Base-by-base conservation (phyloP, 768 basidiomycete species). In the Termitomyces sp. region DNA sequence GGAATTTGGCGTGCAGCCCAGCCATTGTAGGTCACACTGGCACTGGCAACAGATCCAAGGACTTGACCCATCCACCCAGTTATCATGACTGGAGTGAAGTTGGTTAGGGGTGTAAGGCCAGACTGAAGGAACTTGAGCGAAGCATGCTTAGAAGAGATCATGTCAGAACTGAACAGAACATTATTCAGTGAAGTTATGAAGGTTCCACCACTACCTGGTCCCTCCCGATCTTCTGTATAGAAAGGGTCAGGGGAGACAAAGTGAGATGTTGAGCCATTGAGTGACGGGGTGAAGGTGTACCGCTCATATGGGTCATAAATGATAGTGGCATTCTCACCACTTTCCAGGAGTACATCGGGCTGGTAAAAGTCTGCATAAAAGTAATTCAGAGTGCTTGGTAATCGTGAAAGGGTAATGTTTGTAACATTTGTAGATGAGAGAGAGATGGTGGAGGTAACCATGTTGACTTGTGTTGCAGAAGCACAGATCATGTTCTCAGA, bases 1-100 rank as follows among this genome's bases (percentile, higher is more conserved):
- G 43, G 12, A n/a, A 46, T 50, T 9, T 53, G 44, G 5, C 39
- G 48, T 9, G 61, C 63, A 5, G 61, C 57, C 61, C 58, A 64
- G n/a, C 59, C 63, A 32, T 63, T 65, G 45, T 60, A 63, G 13
- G 54, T 58, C 15, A 60, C 9, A 35, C 58, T 61, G 1, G 52
- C 52, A 6, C 49, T 44, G 15, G 58, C n/a, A 40, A 46, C 52
- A 4, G 64, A 63, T 16, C 58, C 62, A 7, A 60, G 62, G 12
- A 61, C 57, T 47, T 58, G 36, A 0, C 60, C 61, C 3, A 51
- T 53, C 61, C 60, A 65, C 40, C 27, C 36, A 15, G 54, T 51
- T 6, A 42, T 35, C 6, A 25, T 12, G 20, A 15, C n/a, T 9
- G 52, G 18, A 49, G n/a, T 36, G 16, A 50, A 36, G 1, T 29